Base-by-base conservation (phyloP, 371 early-diverging fungal species). In the Mucor velutinosus region DNA sequence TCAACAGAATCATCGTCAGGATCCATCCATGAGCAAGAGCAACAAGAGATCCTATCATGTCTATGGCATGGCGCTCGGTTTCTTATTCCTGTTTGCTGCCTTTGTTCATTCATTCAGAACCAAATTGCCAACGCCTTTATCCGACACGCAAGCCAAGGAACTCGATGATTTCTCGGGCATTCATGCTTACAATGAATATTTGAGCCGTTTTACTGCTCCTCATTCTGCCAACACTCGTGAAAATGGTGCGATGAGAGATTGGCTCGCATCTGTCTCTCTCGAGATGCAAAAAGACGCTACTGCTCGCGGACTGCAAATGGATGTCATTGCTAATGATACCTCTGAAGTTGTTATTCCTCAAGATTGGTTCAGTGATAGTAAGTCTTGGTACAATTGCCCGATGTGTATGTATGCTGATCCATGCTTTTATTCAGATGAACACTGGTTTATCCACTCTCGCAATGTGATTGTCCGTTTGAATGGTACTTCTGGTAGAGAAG, bases 191-290 rank as follows among this genome's bases (percentile, higher is more conserved):
- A 74, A 86, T 25, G 74, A 65, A 21, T 86, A 88, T 56, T 67
- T 88, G 41, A 76, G 69, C 45, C 75, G 75, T n/a, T 83, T 86
- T 33, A 79, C 74, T 35, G 74, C 72, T 37, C 89, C 89, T 15
- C 87, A 87, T 49, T 76, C 89, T 2, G 75, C 77, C 33, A 88
- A 86, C 58, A 76, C 80, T 15, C 82, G 81, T n/a, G 86, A 81
- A 30, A 81, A 77, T 53, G 76, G 72, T 15, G 61, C 56, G 5
- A 72, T 76, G 69, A 62, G 69, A 39, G 65, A 74, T 7, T 82
- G 76, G 75, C 49, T 87, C 14, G 75, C 65, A 8, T 61, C 75
- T 4, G 65, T 77, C 0, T 75, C 78, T 14, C 39, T 45, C 10
- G 71, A 73, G 3, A 72, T 87, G 14, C 81, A 86, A 56, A 32